Percentiles rank a stretch among this genome's conserved stretches.
Evolutionary conservation across 2,329 filamentous ascomycete genomes (phyloP).

Genomic region (Boeremia exigua): DNA sequence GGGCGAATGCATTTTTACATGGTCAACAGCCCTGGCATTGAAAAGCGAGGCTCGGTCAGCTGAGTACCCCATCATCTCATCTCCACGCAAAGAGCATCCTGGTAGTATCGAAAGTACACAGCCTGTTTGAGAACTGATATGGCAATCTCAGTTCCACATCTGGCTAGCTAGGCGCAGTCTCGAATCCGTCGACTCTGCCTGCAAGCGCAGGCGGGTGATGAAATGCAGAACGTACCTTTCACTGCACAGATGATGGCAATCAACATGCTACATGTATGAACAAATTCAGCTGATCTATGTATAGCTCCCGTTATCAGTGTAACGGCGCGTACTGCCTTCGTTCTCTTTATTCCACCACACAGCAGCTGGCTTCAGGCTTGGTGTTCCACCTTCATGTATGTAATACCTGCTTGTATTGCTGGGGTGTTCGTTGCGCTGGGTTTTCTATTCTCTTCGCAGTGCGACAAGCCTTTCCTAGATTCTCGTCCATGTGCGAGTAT

Average conservation of each 20-base stretch:
- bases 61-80: neutral
- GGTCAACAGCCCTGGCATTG: neutral
- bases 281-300: neutral
- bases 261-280: neutral
- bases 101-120: neutral
- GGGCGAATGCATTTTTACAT: too few relatives aligned
- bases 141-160: neutral
- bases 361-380: neutral
- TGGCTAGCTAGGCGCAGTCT: neutral
- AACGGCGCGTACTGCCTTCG: neutral
- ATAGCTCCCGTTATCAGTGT: neutral
- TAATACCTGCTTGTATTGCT: too few relatives aligned
- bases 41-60: neutral
- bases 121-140: neutral
- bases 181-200: neutral
- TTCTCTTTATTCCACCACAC: neutral
- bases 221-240: neutral
- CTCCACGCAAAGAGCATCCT: neutral
- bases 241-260: neutral
- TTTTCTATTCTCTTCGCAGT: too few relatives aligned
- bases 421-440: too few relatives aligned
- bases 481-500: too few relatives aligned
- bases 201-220: neutral
- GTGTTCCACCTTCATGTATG: neutral
- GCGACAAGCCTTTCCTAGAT: too few relatives aligned